Conservation (phyloP, 2,329 filamentous ascomycete genomes). For the Dactylellina parvicollis region DNA sequence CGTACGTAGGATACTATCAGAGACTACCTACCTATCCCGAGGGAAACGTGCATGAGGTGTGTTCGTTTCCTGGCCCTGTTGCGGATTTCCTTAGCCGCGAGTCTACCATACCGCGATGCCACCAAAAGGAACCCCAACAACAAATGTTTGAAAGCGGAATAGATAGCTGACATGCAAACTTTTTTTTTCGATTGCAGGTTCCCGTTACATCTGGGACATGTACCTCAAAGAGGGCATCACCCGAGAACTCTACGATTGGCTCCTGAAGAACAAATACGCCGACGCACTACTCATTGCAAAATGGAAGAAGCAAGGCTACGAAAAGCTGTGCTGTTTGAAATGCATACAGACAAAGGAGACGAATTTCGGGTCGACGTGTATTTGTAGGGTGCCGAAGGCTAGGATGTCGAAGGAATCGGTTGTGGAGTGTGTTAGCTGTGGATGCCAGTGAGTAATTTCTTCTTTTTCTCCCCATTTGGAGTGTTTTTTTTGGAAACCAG, state of each 20-base stretch:
- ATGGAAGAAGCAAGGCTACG: constrained; percentile 99
- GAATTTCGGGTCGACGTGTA: constrained; percentile 97
- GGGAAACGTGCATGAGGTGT: constrained; percentile 51
- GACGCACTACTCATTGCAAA: constrained; percentile 96
- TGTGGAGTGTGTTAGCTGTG: constrained; percentile 93
- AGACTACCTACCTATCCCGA: constrained; percentile 1
- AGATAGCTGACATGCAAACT: constrained; percentile 17
- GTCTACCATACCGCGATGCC: background rate
- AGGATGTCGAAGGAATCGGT: constrained; percentile 85
- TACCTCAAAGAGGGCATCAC: constrained; percentile 97
- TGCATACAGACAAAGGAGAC: constrained; percentile 99
- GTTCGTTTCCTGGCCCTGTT: constrained; percentile 30
- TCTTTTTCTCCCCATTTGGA: background rate
- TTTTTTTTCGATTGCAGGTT: constrained; percentile 62
- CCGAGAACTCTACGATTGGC: constrained; percentile 91
- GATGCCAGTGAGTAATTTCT: constrained; percentile 69
- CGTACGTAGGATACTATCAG: constrained; percentile 66
- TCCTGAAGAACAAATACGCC: constrained; percentile 95
- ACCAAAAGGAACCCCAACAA: background rate
- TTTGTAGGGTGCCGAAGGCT: constrained; percentile 90
- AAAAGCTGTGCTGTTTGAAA: constrained; percentile 95
- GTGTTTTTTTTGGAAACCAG: background rate
- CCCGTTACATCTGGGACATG: constrained; percentile 93
- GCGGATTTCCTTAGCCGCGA: background rate
- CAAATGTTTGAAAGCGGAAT: background rate